Evolutionary conservation across 345 rosid species (phyloP).

Genomic region (Citrus unshiu): DNA sequence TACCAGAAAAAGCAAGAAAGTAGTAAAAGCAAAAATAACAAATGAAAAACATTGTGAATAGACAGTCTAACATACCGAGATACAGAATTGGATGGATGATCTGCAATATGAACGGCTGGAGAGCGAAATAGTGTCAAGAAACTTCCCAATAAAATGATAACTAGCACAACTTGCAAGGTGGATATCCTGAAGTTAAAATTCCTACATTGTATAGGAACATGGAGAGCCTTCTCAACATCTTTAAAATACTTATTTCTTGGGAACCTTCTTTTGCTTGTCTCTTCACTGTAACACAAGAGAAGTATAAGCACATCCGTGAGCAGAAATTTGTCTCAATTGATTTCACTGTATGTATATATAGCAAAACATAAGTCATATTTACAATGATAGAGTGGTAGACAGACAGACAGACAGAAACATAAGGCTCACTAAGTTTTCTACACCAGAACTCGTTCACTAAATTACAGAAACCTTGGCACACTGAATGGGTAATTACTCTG

Average conservation of each 20-base stretch:
- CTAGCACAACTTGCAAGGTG: constrained; percentile 47
- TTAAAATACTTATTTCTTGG: constrained; percentile 45
- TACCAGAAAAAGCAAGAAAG: not conserved
- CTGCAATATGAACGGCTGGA: constrained; percentile 59
- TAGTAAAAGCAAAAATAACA: not conserved
- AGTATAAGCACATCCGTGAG: not conserved
- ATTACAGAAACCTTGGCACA: not conserved
- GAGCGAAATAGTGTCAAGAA: constrained; percentile 57
- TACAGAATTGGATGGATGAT: constrained; percentile 33
- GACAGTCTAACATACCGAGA: constrained; percentile 34
- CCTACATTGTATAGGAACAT: constrained; percentile 52
- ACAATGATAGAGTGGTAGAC: not conserved
- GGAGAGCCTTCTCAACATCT: constrained; percentile 62
- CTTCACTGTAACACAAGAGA: constrained; percentile 43
- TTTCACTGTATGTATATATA: not conserved
- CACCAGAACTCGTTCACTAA: not conserved
- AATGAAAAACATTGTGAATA: not conserved
- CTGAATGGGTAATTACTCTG: not conserved
- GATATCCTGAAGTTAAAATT: constrained; percentile 52
- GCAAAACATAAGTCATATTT: not conserved
- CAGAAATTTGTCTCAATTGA: not conserved
- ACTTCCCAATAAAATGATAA: constrained; percentile 51
- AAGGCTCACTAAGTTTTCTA: not conserved
- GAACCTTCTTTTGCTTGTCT: constrained; percentile 43
- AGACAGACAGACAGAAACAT: not conserved